Percentiles rank a stretch among this genome's conserved stretches.
Conservation (phyloP, 2,329 filamentous ascomycete genomes). For the Westerdykella aurantiaca region DNA sequence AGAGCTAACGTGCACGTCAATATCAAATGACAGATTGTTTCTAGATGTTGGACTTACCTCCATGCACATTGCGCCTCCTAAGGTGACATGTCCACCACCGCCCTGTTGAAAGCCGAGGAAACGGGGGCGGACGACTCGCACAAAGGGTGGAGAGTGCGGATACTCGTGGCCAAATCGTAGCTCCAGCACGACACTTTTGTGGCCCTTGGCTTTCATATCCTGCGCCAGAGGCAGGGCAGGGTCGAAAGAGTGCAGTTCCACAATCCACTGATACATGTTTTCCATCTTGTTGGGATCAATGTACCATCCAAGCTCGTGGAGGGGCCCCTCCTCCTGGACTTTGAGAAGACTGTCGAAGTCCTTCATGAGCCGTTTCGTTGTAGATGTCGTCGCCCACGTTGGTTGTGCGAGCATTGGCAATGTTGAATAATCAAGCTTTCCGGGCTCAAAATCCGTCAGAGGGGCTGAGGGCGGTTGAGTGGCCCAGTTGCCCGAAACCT, state of each 20-base stretch:
- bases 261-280: slow-evolving; percentile 87
- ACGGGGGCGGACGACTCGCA: slow-evolving; percentile 73
- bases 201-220: slow-evolving; percentile 61
- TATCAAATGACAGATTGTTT: background rate
- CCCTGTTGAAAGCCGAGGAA: slow-evolving; percentile 67
- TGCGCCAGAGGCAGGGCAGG: slow-evolving; percentile 59
- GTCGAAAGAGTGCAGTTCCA: slow-evolving; percentile 82
- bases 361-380: slow-evolving; percentile 57
- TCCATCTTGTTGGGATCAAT: slow-evolving; percentile 61
- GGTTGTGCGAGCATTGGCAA: slow-evolving; percentile 63
- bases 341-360: slow-evolving; percentile 61
- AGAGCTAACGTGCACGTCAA: slow-evolving; percentile 48
- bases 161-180: slow-evolving; percentile 72
- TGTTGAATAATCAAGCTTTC: slow-evolving; percentile 54
- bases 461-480: slow-evolving; percentile 18
- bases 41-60: slow-evolving; percentile 34
- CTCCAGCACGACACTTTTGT: slow-evolving; percentile 71
- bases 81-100: slow-evolving; percentile 80
- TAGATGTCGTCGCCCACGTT: slow-evolving; percentile 56
- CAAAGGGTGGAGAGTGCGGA: slow-evolving; percentile 75
- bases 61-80: slow-evolving; percentile 79
- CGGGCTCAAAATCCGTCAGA: slow-evolving; percentile 61
- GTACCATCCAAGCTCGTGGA: slow-evolving; percentile 75
- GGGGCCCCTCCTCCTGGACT: slow-evolving; percentile 55
- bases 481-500: slow-evolving; percentile 16